These are phyloP conservation scores for Straminergon stramineum DNA, from an alignment of 225 moss, liverwort and hornwort genomes.

Conservation along the genomic window DNA sequence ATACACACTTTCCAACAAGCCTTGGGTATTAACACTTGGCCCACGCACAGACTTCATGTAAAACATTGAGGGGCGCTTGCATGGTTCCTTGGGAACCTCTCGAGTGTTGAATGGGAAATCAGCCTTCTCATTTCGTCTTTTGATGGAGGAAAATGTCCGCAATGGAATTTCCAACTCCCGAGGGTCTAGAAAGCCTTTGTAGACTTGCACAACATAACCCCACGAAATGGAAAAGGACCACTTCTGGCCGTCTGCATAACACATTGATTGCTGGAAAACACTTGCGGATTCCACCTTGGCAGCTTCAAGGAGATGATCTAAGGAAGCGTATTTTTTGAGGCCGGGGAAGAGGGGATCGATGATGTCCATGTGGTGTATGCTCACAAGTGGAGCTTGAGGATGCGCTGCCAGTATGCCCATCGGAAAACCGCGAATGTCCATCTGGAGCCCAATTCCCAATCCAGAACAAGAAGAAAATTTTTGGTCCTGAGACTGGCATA, in stretches of 20 bases:
- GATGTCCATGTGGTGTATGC: constrained; percentile 35
- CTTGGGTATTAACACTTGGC: not conserved
- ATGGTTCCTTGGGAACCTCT: not conserved
- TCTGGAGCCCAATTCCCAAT: not conserved
- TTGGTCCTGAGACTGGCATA: not conserved
- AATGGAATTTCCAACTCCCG: constrained; percentile 20
- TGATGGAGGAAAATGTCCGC: constrained; percentile 4
- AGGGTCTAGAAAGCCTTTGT: constrained; percentile 1
- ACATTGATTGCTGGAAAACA: constrained; percentile 29
- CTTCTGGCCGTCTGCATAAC: not conserved
- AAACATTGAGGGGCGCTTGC: constrained; percentile 1
- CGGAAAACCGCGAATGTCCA: constrained; percentile 21
- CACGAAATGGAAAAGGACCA: constrained; percentile 46
- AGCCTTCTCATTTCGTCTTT: not conserved
- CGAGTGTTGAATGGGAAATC: constrained; percentile 40
- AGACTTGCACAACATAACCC: constrained; percentile 30
- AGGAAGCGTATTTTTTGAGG: not conserved
- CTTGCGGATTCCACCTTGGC: not conserved
- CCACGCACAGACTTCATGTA: constrained; percentile 2
- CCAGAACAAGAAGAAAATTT: not conserved
- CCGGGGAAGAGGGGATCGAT: constrained; percentile 27
- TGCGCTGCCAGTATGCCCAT: constrained; percentile 30
- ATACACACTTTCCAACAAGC: constrained; percentile 16
- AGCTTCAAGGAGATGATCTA: constrained; percentile 8
- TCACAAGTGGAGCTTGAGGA: constrained; percentile 8